Base-by-base conservation (phyloP, 371 early-diverging fungal genomes). In the Circinella minor region DNA sequence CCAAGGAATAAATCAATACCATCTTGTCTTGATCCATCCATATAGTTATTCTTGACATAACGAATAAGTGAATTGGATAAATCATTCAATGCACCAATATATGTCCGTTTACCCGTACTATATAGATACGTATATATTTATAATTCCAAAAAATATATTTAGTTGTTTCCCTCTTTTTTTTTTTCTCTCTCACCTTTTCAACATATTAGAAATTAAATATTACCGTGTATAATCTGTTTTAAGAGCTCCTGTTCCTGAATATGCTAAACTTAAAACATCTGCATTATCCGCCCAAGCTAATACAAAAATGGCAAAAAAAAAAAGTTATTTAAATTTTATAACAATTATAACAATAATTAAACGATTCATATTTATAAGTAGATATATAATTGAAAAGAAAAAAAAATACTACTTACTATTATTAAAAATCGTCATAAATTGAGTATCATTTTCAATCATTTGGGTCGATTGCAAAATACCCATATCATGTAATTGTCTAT, bases 271-370 rank as follows among this genome's bases (percentile, higher is more conserved):
- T 36, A 99, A 83, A 1, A 86, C 93, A 85, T 99, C 98, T 9
- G 98, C 99, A 86, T 99, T 96, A 72, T 99, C 95, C 8, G 97
- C 96, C 99, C 99, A 99, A 6, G 96, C 90, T 88, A 73, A 65
- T 67, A n/a, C 27, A 79, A 14, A 14, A 49, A 3, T 17, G 54
- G 43, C 43, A 51, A 5, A 3, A 51, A 5, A 3, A 51, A 17
- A 15, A 51, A 51, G 51, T 8, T 55, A 5, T n/a, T 46, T 14
- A 27, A 17, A 15, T 38, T n/a, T 67, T 4, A 46, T 18, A 27
- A 1, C 27, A 27, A 27, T 49, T 36, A 55, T 37, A n/a, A 6
- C 20, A 43, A 36, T 36, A 36, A 6, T 46, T 38, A 15, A 36
- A 43, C 27, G 27, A 27, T 47, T 11, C 47, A 11, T 47, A 47